phyloP scores from a whole-genome alignment of 1,284 basidiomycete species.

The Pterulicium gracile region DNA sequence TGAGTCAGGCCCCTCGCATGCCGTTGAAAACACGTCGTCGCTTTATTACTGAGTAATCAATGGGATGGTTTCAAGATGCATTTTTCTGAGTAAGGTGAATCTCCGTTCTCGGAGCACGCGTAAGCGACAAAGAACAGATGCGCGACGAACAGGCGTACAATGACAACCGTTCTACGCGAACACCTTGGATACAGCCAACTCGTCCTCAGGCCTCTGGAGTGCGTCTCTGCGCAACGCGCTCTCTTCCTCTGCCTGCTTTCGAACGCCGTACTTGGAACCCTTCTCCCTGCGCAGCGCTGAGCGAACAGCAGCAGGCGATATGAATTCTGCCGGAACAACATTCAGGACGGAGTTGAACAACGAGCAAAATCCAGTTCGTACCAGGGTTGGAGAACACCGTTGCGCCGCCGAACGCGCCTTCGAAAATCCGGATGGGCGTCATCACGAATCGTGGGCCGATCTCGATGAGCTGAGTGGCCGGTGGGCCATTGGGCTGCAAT shows the following conservation, averaged over 20 bases:
- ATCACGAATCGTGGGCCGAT: slow-evolving; percentile 97
- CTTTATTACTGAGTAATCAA: too few relatives aligned
- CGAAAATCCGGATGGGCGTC: slow-evolving; percentile 96
- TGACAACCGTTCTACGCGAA: slow-evolving; percentile 49
- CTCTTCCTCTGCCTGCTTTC: slow-evolving; percentile 74
- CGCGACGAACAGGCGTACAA: neutral
- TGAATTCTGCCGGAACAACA: slow-evolving; percentile 59
- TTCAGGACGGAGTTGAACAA: slow-evolving; percentile 2
- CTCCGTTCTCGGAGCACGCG: too few relatives aligned
- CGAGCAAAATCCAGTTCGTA: slow-evolving; percentile 24
- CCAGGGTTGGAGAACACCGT: slow-evolving; percentile 96
- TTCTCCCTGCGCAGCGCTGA: slow-evolving; percentile 62
- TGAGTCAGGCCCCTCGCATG: too few relatives aligned
- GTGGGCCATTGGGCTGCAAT: slow-evolving; percentile 59
- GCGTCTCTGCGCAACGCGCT: slow-evolving; percentile 54
- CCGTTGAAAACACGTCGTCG: too few relatives aligned
- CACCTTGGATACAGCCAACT: slow-evolving; percentile 78
- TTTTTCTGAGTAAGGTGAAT: too few relatives aligned
- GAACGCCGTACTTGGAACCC: slow-evolving; percentile 70
- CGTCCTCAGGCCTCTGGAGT: slow-evolving; percentile 65
- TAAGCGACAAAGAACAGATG: neutral
- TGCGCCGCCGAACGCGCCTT: slow-evolving; percentile 92
- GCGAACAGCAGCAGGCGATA: slow-evolving; percentile 79
- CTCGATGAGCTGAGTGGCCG: slow-evolving; percentile 77
- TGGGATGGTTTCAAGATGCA: too few relatives aligned